phyloP scores from a whole-genome alignment of 768 basidiomycete species.

The Dentipellis sp. region DNA sequence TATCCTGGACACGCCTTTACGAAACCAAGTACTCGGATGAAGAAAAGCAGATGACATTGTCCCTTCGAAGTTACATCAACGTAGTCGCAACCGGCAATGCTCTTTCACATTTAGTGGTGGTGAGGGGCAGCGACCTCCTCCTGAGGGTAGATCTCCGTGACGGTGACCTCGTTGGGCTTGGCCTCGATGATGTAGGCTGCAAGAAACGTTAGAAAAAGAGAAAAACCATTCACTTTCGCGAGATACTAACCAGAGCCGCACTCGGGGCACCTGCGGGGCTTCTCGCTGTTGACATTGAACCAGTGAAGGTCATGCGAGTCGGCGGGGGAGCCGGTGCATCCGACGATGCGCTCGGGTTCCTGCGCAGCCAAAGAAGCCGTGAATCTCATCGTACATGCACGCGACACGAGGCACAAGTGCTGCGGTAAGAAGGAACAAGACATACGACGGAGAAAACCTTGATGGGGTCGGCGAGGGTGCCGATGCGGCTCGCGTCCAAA shows the following conservation, averaged over 20 bases:
- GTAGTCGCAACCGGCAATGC: neutral
- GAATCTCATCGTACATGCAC: no score
- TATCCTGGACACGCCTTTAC: no score
- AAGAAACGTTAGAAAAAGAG: neutral
- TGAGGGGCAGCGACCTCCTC: neutral
- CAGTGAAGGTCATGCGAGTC: conserved; percentile 94
- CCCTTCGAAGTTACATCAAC: neutral
- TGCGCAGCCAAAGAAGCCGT: conserved; percentile 19
- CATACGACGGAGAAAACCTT: conserved; percentile 81
- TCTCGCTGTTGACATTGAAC: conserved; percentile 61
- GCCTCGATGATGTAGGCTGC: conserved; percentile 65
- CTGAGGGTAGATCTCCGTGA: conserved; percentile 11
- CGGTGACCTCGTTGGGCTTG: neutral
- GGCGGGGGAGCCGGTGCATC: conserved; percentile 90
- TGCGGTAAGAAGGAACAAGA: conserved; percentile 11
- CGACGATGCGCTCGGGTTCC: conserved; percentile 79
- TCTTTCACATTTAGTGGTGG: neutral
- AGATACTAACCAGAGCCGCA: conserved; percentile 79
- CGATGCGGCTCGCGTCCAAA: conserved; percentile 75
- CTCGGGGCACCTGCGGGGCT: conserved; percentile 77
- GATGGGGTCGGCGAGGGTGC: conserved; percentile 83
- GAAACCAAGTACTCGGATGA: neutral
- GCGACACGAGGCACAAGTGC: neutral
- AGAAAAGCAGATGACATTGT: neutral
- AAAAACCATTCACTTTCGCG: neutral